A percentile compares a stretch with the other conserved stretches of the same genome.
phyloP scores from a whole-genome alignment of 2,329 filamentous ascomycete genomes.

The Beauveria scarabaeidicola region DNA sequence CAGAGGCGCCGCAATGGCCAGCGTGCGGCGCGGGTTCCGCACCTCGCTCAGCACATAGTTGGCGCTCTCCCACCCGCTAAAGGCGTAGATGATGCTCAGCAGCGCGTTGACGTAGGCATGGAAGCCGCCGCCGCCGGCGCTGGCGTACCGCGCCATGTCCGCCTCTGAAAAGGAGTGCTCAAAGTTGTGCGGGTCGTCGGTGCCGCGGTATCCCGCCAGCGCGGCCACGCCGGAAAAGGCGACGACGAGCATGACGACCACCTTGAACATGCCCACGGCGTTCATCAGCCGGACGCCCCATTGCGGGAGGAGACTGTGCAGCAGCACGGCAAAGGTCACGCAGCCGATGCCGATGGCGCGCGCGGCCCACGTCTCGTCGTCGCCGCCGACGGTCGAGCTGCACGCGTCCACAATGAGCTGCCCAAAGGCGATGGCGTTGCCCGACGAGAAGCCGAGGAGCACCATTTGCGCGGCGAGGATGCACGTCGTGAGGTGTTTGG shows the following conservation, averaged over 20 bases:
- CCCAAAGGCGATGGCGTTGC: slow-evolving; percentile 50
- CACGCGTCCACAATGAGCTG: slow-evolving; percentile 49
- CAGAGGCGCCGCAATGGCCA: slow-evolving; percentile 47
- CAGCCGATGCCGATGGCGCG: slow-evolving; percentile 48
- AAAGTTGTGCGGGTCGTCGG: slow-evolving; percentile 48
- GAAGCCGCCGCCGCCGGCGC: slow-evolving; percentile 39
- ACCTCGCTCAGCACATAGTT: slow-evolving; percentile 54
- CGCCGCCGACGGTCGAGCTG: slow-evolving; percentile 31
- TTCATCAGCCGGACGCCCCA: slow-evolving; percentile 53
- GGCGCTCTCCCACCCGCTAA: slow-evolving; percentile 56
- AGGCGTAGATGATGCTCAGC: slow-evolving; percentile 51
- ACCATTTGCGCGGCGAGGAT: slow-evolving; percentile 54
- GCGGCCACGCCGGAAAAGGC: slow-evolving; percentile 53
- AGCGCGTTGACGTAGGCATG: slow-evolving; percentile 50
- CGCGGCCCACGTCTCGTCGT: slow-evolving; percentile 44
- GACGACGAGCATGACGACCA: slow-evolving; percentile 50
- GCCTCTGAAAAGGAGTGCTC: slow-evolving; percentile 43
- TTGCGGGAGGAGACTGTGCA: slow-evolving; percentile 46
- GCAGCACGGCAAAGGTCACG: slow-evolving; percentile 43
- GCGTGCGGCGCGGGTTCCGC: slow-evolving; percentile 44
- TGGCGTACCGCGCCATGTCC: slow-evolving; percentile 32
- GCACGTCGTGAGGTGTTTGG: slow-evolving; percentile 50
- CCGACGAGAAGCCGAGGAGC: slow-evolving; percentile 51
- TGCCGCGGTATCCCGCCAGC: slow-evolving; percentile 39
- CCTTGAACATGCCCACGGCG: slow-evolving; percentile 51